Evolutionary conservation across 257 asterid genomes (phyloP).

Genomic region (Solanum etuberosum): DNA sequence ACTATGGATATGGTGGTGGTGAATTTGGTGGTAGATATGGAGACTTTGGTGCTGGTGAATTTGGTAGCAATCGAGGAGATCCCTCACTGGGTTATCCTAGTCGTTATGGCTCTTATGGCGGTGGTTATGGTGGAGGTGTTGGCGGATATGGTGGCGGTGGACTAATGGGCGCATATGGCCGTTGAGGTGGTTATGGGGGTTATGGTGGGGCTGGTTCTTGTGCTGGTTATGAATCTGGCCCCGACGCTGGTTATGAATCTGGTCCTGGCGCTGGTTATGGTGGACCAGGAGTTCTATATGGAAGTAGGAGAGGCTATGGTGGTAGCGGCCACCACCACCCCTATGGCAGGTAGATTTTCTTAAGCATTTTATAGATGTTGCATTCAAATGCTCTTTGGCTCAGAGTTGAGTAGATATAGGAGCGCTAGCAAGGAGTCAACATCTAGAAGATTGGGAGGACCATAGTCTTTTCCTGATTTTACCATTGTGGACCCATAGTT

Average conservation of each 20-base stretch:
- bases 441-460: constrained; percentile 43
- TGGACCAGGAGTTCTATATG: constrained; percentile 72
- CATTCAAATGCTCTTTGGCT: constrained; percentile 39
- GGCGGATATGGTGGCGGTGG: constrained; percentile 66
- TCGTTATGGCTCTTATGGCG: constrained; percentile 76
- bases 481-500: neutral
- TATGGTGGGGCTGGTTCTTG: constrained; percentile 59
- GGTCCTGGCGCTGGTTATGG: constrained; percentile 66
- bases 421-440: constrained; percentile 45
- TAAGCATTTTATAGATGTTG: constrained; percentile 46
- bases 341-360: constrained; percentile 71
- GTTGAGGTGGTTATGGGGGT: constrained; percentile 42
- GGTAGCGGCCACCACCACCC: constrained; percentile 91
- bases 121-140: constrained; percentile 27
- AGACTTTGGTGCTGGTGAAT: constrained; percentile 62
- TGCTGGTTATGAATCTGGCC: constrained; percentile 13
- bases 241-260: constrained; percentile 63
- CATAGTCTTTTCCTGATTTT: constrained; percentile 19
- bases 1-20: constrained; percentile 63
- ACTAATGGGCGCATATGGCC: constrained; percentile 29
- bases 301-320: constrained; percentile 90
- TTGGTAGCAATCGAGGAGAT: constrained; percentile 62
- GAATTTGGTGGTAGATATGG: constrained; percentile 79
- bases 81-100: constrained; percentile 69
- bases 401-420: constrained; percentile 44